Conservation (phyloP, 768 basidiomycete genomes). For the Termitomyces titanicus region DNA sequence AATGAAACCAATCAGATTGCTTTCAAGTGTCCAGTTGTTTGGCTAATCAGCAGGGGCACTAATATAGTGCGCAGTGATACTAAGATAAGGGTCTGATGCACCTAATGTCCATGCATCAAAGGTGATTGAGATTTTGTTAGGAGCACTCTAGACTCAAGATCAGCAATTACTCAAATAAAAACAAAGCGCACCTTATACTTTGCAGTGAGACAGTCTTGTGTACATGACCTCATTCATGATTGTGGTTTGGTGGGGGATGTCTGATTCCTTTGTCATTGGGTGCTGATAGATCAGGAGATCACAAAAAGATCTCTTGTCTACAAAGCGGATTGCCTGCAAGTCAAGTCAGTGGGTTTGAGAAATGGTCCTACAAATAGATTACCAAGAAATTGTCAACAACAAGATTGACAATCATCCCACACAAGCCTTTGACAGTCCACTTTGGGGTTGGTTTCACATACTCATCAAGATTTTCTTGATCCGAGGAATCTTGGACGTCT, state of each 20-base stretch:
- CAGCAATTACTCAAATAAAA: neutral
- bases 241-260: conserved; percentile 11
- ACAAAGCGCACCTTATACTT: conserved; percentile 8
- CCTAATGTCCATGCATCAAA: conserved; percentile 14
- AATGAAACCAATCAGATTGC: conserved; percentile 7
- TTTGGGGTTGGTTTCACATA: conserved; percentile 4
- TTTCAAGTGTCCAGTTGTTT: conserved; percentile 2
- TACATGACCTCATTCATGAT: conserved; percentile 8
- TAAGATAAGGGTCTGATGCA: conserved; percentile 10
- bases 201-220: conserved; percentile 5
- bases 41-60: conserved; percentile 8
- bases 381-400: neutral
- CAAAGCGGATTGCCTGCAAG: conserved; percentile 1
- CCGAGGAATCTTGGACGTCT: neutral
- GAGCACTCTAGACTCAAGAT: conserved; percentile 1
- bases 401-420: conserved; percentile 6
- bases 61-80: conserved; percentile 14
- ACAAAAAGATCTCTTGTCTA: conserved; percentile 8
- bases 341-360: neutral
- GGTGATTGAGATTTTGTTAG: conserved; percentile 7
- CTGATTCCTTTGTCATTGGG: conserved; percentile 7
- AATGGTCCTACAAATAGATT: neutral
- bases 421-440: conserved; percentile 11
- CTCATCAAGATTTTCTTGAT: conserved; percentile 7
- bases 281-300: conserved; percentile 10